These are phyloP conservation scores for Grosmannia clavigera DNA, from an alignment of 2,329 filamentous ascomycete genomes.

Conservation along the genomic window DNA sequence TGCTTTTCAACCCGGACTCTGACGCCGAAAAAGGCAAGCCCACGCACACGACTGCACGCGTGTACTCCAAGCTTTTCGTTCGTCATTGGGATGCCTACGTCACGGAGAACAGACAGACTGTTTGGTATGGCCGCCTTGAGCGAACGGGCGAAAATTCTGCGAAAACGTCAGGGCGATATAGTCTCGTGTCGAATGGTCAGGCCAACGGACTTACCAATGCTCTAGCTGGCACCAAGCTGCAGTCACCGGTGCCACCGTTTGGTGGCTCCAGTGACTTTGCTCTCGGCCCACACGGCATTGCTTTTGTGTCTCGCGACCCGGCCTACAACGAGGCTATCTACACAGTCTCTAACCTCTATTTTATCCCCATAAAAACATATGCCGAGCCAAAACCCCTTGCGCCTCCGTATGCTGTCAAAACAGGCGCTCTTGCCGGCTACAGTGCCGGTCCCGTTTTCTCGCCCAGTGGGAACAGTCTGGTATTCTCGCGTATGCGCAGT, in stretches of 20 bases:
- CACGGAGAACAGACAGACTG: slow-evolving; percentile 52
- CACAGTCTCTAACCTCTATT: slow-evolving; percentile 75
- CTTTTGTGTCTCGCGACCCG: slow-evolving; percentile 66
- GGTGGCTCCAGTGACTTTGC: slow-evolving; percentile 75
- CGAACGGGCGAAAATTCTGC: slow-evolving; percentile 16
- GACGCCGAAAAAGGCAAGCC: slow-evolving; percentile 31
- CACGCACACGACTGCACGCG: slow-evolving; percentile 49
- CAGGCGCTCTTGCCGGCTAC: slow-evolving; percentile 50
- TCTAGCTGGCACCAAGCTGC: slow-evolving; percentile 45
- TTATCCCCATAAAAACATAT: slow-evolving; percentile 57
- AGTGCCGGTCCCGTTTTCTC: slow-evolving; percentile 60
- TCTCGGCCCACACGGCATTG: slow-evolving; percentile 50
- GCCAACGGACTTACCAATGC: slow-evolving; percentile 46
- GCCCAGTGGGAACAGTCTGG: slow-evolving; percentile 55
- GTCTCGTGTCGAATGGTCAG: slow-evolving; percentile 21
- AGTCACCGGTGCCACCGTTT: slow-evolving; percentile 63
- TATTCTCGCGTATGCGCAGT: slow-evolving; percentile 67
- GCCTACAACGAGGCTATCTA: slow-evolving; percentile 57
- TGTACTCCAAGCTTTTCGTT: slow-evolving; percentile 66
- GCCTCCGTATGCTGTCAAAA: slow-evolving; percentile 20
- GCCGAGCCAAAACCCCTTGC: slow-evolving; percentile 31
- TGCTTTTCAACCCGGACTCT: slow-evolving; percentile 53
- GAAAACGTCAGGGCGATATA: neutral
- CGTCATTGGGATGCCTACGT: slow-evolving; percentile 76
- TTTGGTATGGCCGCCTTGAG: slow-evolving; percentile 59